A percentile compares a stretch with the other conserved stretches of the same genome.
These are phyloP conservation scores for Macrolepiota dolichaula DNA, from an alignment of 768 basidiomycete genomes.

Conservation along the genomic window DNA sequence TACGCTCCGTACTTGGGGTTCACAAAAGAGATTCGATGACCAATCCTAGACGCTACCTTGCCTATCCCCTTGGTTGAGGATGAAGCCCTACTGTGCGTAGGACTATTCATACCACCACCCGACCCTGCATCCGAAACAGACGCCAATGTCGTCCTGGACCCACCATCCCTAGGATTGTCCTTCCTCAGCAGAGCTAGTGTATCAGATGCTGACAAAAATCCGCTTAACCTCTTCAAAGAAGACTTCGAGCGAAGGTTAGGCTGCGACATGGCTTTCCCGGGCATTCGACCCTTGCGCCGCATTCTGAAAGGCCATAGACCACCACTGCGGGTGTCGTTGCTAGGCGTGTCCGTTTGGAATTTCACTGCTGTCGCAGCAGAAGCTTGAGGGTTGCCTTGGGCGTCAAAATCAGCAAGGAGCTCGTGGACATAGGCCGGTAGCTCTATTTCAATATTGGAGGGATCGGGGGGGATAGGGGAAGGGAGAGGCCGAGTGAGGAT, in stretches of 20 bases:
- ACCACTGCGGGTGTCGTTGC: not conserved
- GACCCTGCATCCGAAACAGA: not conserved
- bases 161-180: not conserved
- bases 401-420: constrained; percentile 10
- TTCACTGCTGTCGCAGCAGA: not conserved
- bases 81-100: not conserved
- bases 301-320: constrained; percentile 1
- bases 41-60: not conserved
- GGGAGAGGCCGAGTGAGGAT: constrained; percentile 4
- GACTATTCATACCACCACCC: not conserved
- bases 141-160: not conserved
- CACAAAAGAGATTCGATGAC: constrained; percentile 5
- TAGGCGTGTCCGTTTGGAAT: not conserved
- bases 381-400: not conserved
- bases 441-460: constrained; percentile 3
- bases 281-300: not conserved
- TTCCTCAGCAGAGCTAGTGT: not conserved
- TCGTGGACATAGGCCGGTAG: constrained; percentile 10
- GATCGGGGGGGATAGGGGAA: constrained; percentile 4
- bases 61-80: not conserved
- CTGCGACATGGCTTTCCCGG: not conserved
- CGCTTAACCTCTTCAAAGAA: constrained; percentile 6
- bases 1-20: not conserved
- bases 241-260: not conserved
- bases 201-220: not conserved